Percentiles rank a stretch among this genome's conserved stretches.
phyloP scores from a whole-genome alignment of 257 asterid species.

The Gentiana dahurica region DNA sequence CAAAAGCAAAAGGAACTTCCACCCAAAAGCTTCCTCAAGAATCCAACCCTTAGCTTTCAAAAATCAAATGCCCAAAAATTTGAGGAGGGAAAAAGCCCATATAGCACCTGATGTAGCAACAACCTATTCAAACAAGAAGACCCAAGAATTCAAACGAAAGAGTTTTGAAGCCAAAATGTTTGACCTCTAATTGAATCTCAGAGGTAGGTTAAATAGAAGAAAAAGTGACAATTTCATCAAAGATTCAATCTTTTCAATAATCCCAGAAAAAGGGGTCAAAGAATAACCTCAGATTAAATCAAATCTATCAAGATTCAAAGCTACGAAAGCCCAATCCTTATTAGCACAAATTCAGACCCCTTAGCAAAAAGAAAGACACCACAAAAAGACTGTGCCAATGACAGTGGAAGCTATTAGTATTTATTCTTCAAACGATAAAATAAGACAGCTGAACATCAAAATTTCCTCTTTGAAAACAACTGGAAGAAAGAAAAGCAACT shows the following conservation, averaged over 20 bases:
- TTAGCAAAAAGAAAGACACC: conserved; percentile 14
- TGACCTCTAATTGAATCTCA: conserved; percentile 17
- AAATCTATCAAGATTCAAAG: too few species aligned
- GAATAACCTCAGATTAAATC: too few species aligned
- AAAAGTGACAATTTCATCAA: conserved; percentile 12
- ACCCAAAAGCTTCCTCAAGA: conserved; percentile 48
- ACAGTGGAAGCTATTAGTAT: conserved; percentile 8
- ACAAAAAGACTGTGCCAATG: conserved; percentile 7
- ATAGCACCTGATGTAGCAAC: conserved; percentile 26
- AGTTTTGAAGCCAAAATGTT: conserved; percentile 37
- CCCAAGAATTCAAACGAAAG: conserved; percentile 14
- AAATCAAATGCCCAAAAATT: conserved; percentile 33
- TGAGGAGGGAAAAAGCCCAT: conserved; percentile 42
- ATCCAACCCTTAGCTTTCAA: conserved; percentile 59
- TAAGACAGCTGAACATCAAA: conserved; percentile 14
- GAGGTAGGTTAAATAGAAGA: conserved; percentile 8
- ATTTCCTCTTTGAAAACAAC: conserved; percentile 25
- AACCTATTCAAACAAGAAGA: conserved; percentile 32
- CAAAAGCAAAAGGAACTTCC: conserved; percentile 59
- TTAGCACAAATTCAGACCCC: conserved; percentile 33
- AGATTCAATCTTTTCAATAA: conserved; percentile 26
- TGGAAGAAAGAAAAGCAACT: conserved; percentile 15
- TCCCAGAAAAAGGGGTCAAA: conserved; percentile 9
- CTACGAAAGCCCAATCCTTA: conserved; percentile 5
- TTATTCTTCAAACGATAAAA: conserved; percentile 10